phyloP scores from a whole-genome alignment of 768 basidiomycete genomes.

The Russula sp. region DNA sequence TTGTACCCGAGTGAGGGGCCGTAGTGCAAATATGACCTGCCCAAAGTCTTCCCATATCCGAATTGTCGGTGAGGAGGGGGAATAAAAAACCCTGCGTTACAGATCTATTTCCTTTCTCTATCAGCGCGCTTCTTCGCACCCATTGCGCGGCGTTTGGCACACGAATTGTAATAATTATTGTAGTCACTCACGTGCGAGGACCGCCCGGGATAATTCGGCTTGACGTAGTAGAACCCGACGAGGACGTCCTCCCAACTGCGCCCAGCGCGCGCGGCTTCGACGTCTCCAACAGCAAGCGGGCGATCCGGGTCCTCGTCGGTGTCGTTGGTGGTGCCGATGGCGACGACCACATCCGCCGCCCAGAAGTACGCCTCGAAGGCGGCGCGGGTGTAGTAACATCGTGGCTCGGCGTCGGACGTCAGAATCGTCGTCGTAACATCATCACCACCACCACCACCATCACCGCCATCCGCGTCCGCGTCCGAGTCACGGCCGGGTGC shows the following conservation, averaged over 20 bases:
- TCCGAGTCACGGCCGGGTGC: no score
- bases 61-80: constrained; percentile 53
- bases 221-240: constrained; percentile 78
- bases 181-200: constrained; percentile 74
- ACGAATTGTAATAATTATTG: background rate
- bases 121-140: background rate
- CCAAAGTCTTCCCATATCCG: constrained; percentile 67
- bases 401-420: background rate
- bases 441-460: constrained; percentile 4
- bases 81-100: constrained; percentile 88
- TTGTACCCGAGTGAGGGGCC: constrained; percentile 73
- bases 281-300: constrained; percentile 22
- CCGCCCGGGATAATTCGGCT: constrained; percentile 86
- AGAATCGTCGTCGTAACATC: no score
- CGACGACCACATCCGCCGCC: constrained; percentile 69
- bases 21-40: constrained; percentile 72
- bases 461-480: constrained; percentile 23
- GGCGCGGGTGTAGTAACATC: constrained; percentile 33
- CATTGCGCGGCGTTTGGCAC: background rate
- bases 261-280: constrained; percentile 43
- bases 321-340: constrained; percentile 35
- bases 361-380: constrained; percentile 75
- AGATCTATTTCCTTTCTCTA: constrained; percentile 45
- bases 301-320: background rate
- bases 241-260: constrained; percentile 64